phyloP scores from a whole-genome alignment of 306 rosid genomes.

The Quillaja saponaria region DNA sequence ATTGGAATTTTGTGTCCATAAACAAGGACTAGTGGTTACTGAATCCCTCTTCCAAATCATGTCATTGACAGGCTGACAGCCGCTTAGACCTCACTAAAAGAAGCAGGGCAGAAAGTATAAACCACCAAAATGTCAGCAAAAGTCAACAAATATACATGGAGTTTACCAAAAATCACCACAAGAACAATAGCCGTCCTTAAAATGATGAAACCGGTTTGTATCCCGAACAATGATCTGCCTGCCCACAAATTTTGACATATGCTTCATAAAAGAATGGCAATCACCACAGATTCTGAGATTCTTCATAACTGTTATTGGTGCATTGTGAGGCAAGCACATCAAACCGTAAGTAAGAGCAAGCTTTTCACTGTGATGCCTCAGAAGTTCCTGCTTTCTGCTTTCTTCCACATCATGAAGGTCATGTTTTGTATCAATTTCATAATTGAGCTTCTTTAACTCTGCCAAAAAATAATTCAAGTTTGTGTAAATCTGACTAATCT shows the following conservation, averaged over 20 bases:
- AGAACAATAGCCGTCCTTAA: conserved; percentile 58
- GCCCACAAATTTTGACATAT: conserved; percentile 43
- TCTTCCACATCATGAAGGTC: conserved; percentile 76
- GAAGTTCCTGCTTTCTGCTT: conserved; percentile 59
- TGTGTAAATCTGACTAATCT: conserved; percentile 51
- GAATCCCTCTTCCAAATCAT: conserved; percentile 11
- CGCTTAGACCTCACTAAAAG: conserved; percentile 17
- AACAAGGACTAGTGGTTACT: neutral
- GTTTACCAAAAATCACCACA: conserved; percentile 79
- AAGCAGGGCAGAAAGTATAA: neutral
- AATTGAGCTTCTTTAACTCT: conserved; percentile 59
- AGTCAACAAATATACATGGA: conserved; percentile 6
- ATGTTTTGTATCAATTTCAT: conserved; percentile 54
- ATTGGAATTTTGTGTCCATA: too few relatives aligned
- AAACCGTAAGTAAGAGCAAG: conserved; percentile 76
- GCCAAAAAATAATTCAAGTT: conserved; percentile 60
- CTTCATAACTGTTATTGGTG: conserved; percentile 82
- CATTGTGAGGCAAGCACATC: conserved; percentile 62
- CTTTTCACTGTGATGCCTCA: conserved; percentile 85
- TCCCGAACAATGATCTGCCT: conserved; percentile 79
- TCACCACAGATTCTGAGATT: conserved; percentile 93
- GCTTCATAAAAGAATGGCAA: conserved; percentile 84
- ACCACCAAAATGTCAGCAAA: neutral
- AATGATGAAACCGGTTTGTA: conserved; percentile 76
- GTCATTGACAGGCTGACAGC: conserved; percentile 4